Percentiles rank a stretch among this genome's conserved stretches.
Conservation (phyloP, 2,329 filamentous ascomycete species). For the Periconia sp. region DNA sequence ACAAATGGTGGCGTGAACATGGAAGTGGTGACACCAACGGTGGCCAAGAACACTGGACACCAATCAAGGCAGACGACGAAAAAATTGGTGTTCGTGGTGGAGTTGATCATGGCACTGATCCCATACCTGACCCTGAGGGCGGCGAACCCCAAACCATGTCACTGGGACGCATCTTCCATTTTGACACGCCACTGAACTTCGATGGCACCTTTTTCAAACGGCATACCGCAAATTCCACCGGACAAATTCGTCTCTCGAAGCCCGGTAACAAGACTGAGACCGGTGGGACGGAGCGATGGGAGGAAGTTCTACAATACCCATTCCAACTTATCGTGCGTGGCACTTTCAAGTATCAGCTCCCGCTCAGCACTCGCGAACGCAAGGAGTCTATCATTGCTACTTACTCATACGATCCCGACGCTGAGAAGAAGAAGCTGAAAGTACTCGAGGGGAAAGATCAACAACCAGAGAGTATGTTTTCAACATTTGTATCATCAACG, state of each 20-base stretch:
- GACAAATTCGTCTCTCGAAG: conserved; percentile 77
- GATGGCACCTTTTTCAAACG: conserved; percentile 86
- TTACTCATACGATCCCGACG: conserved; percentile 39
- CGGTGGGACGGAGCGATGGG: conserved; percentile 84
- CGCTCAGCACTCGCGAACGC: conserved; percentile 57
- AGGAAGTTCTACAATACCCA: conserved; percentile 83
- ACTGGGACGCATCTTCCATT: conserved; percentile 82
- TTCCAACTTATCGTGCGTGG: conserved; percentile 93
- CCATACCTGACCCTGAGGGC: conserved; percentile 62
- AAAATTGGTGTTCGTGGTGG: conserved; percentile 17
- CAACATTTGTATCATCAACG: conserved; percentile 26
- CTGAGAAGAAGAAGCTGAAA: conserved; percentile 36
- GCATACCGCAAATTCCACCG: conserved; percentile 70
- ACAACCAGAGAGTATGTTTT: conserved; percentile 5
- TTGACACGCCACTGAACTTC: conserved; percentile 86
- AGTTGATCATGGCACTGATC: conserved; percentile 61
- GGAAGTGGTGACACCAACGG: conserved; percentile 21
- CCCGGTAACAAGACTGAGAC: conserved; percentile 87
- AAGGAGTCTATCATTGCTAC: conserved; percentile 52
- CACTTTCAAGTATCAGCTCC: conserved; percentile 78
- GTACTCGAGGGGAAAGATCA: conserved; percentile 9
- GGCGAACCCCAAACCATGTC: conserved; percentile 77
- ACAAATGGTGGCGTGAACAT: conserved; percentile 47
- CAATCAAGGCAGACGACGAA: conserved; percentile 14
- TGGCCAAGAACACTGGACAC: conserved; percentile 29